Evolutionary conservation across 202 grass and related monocot species (phyloP), one percentile per base, ranked within the genome.

Genomic region (Bolboschoenoplectus hybrid): DNA sequence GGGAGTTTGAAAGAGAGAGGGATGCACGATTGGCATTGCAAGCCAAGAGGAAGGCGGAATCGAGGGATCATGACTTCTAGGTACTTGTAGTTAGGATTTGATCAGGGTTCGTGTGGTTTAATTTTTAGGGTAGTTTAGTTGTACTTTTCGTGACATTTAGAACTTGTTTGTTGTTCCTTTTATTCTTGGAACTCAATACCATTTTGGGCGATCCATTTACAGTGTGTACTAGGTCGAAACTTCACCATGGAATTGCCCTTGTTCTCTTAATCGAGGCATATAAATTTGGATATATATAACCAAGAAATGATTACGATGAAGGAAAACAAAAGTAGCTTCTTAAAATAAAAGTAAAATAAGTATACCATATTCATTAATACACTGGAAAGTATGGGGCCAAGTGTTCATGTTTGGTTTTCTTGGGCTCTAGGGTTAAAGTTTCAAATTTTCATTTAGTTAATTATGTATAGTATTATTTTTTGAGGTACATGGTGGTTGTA

Each of bases 1-100:
- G 93, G 34, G 97, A 99, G 89, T 99, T 97, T 63, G 97, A 97
- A 92, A 91, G 88, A 0, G 97, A 99, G 90, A 91, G 97, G 81
- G 97, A 99, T 85, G 93, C 87, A 0, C 85, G 97, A 34, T 85
- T 99, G 66, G 90, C 97, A 3, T 83, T 86, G 80, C 92, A 94
- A 85, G 39, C 93, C 6, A 99, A 97, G 84, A 91, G 97, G 73
- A 94, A 62, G 79, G 11, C 85, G 0, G 93, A 91, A 76, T 85
- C 67, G 82, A 89, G 57, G 67, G 93, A 92, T 34, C 90, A 88
- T 84, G 89, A 89, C 56, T 68, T 57, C 34, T 97, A 95, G 90
- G 50, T 50, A 75, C 69, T 71, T 40, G 2, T 8, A 20, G 70
- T 80, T 84, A 82, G 82, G 26, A 53, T 56, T 40, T 57, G 2